Evolutionary conservation across 1,284 basidiomycete genomes (phyloP), one percentile per base, ranked within the genome.

Genomic region (Malassezia dermatis): DNA sequence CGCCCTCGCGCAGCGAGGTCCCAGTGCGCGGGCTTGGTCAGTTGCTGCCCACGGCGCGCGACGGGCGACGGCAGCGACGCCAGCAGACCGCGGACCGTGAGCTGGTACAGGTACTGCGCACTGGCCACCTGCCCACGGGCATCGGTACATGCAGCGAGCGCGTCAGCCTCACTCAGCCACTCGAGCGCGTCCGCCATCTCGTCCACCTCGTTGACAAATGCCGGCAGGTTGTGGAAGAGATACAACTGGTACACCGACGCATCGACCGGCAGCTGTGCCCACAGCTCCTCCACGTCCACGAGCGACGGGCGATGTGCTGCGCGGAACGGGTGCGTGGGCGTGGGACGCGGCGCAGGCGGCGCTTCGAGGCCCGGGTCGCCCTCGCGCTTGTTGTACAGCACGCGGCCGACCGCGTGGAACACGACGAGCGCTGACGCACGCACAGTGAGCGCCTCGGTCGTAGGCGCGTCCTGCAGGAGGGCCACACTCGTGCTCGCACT

Each of bases 321-420:
- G 3, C 23, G 49, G 40, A 41, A 51, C 12, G 37, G 37, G 4
- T 7, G 31, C 19, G 37, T 21, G 11, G 11, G 37, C 17, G n/a
- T 26, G 4, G 41, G 41, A 10, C 26, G 27, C 2, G 35, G 32
- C 30, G 27, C 5, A 8, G 48, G n/a, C 4, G 26, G 7, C 15
- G 8, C 26, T 7, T 15, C 35, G 8, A 10, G 13, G 2, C 26
- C 32, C 4, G 54, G 48, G 27, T 42, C 8, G 4, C n/a, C 76
- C 82, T 56, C 55, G 88, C 93, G 82, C 76, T 96, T 99, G 75
- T 94, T 96, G 75, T 93, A 98, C 47, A 98, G 76, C 2, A 96
- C 81, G 76, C 88, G 93, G 6, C 93, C 94, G 32, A 99, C 78
- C 7, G 95, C 78, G 76, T 96, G 94, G 68, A 96, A 98, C 35